These are phyloP conservation scores for Pseudocercospora eumusae DNA, from an alignment of 2,329 filamentous ascomycete genomes.

Conservation along the genomic window DNA sequence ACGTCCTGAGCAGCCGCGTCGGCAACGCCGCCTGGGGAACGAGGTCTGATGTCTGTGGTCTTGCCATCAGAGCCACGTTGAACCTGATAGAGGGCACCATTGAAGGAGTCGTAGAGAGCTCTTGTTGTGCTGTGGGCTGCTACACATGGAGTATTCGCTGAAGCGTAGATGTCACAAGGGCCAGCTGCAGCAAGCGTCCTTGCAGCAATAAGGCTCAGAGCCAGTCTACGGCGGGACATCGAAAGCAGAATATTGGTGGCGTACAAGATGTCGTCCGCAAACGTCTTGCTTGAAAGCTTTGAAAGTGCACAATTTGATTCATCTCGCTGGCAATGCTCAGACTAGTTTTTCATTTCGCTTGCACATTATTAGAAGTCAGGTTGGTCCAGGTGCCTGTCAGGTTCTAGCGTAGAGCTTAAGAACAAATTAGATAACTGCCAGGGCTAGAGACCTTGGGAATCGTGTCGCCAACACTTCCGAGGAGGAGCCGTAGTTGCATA, in stretches of 20 bases:
- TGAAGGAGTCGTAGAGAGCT: slow-evolving; percentile 59
- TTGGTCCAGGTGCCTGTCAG: no score
- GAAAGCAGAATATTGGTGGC: slow-evolving; percentile 16
- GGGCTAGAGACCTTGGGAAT: no score
- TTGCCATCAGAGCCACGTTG: slow-evolving; percentile 56
- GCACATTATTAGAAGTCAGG: no score
- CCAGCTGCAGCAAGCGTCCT: slow-evolving; percentile 45
- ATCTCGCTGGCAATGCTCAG: background rate
- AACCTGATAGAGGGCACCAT: slow-evolving; percentile 61
- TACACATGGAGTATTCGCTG: slow-evolving; percentile 62
- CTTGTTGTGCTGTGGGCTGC: slow-evolving; percentile 67
- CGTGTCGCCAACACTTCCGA: no score
- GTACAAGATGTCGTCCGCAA: background rate
- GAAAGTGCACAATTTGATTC: background rate
- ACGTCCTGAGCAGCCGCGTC: slow-evolving; percentile 60
- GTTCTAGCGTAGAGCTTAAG: no score
- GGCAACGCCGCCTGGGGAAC: slow-evolving; percentile 62
- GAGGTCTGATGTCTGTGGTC: slow-evolving; percentile 53
- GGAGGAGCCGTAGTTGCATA: no score
- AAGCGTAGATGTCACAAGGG: slow-evolving; percentile 63
- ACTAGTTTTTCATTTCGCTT: background rate
- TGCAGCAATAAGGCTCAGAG: slow-evolving; percentile 20
- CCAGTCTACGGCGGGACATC: slow-evolving; percentile 17
- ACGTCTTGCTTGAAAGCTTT: background rate
- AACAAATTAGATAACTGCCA: no score